Base-by-base conservation (phyloP, 2,329 filamentous ascomycete genomes). In the Aspergillus sp. region DNA sequence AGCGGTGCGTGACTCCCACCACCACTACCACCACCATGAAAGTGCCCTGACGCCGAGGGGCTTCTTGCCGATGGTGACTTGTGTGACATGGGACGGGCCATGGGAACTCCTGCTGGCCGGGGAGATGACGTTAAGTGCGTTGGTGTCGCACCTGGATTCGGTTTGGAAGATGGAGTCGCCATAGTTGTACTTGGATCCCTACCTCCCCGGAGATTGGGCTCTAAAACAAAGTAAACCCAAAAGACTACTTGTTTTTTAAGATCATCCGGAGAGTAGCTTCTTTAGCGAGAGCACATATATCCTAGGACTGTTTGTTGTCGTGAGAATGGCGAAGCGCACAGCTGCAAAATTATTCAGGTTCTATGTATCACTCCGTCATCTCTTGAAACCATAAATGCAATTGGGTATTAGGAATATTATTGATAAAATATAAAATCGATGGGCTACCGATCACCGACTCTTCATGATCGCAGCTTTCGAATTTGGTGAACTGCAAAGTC, bases 1-100 rank as follows among this genome's bases (percentile, higher is more conserved):
- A 67, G 66, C 19, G 58, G 56, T 20, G 67, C 65, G 19, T 67
- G 62, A n/a, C 37, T 13, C n/a, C 50, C 51, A 48, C 68, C 65
- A 2, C 37, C 37, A 22, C 50, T 51, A 48, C 68, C 65, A 2
- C 37, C 37, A 22, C 50, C 51, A 48, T 68, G 65, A 2, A 56
- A 62, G 10, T 65, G 59, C 5, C 65, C 63, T 25, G 68, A 69
- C 10, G 61, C 68, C 19, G 71, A 70, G 2, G 71, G 72, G 1
- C 71, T 74, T 50, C 65, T 68, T 49, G 65, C 68, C 4, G 71
- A 72, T 3, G 71, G 71, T 5, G 71, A 74, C 53, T 72, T 74
- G 48, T 72, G 68, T 13, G 72, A 65, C 17, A 73, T 58, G 22
- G 68, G 64, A 20, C 63, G 63, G 37, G 64, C 59, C 59, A 72